Evolutionary conservation across 345 rosid species (phyloP).

Genomic region (Eucalyptus regnans): DNA sequence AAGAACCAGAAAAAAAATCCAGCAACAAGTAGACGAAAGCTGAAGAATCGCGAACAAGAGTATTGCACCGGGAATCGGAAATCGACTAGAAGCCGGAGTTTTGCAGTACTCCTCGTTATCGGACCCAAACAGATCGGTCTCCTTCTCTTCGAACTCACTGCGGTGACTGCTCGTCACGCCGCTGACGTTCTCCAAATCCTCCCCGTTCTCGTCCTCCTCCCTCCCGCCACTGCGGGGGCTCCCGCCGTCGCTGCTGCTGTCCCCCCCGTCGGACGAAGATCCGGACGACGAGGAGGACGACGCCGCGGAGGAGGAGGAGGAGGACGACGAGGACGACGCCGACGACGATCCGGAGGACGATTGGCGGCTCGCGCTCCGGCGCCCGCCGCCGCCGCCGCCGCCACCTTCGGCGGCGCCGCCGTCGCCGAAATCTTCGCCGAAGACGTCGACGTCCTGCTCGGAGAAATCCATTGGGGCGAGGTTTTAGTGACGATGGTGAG

Average conservation of each 20-base stretch:
- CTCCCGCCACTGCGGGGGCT: slow-evolving; percentile 27
- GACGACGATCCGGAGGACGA: slow-evolving; percentile 47
- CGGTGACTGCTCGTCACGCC: background rate
- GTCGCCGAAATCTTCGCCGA: slow-evolving; percentile 22
- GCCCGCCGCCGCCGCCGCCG: background rate
- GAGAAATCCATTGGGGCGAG: slow-evolving; percentile 14
- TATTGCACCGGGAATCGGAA: slow-evolving; percentile 57
- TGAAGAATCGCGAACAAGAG: background rate
- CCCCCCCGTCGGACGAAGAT: slow-evolving; percentile 13
- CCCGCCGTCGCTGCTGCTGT: slow-evolving; percentile 31
- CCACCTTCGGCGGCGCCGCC: background rate
- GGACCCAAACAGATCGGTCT: slow-evolving; percentile 75
- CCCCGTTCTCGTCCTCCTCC: slow-evolving; percentile 18
- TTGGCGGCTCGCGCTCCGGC: slow-evolving; percentile 10
- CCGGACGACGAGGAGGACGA: slow-evolving; percentile 20
- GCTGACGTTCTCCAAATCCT: slow-evolving; percentile 13
- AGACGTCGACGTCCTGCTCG: slow-evolving; percentile 21
- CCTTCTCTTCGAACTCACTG: slow-evolving; percentile 2
- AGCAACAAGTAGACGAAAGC: background rate
- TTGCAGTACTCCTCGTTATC: slow-evolving; percentile 84
- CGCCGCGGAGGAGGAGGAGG: slow-evolving; percentile 24
- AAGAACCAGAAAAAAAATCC: background rate
- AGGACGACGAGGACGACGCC: slow-evolving; percentile 36
- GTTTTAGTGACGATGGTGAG: background rate
- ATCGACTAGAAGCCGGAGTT: slow-evolving; percentile 54